Evolutionary conservation across 768 basidiomycete genomes (phyloP).

Genomic region (Holtermannia corniformis): DNA sequence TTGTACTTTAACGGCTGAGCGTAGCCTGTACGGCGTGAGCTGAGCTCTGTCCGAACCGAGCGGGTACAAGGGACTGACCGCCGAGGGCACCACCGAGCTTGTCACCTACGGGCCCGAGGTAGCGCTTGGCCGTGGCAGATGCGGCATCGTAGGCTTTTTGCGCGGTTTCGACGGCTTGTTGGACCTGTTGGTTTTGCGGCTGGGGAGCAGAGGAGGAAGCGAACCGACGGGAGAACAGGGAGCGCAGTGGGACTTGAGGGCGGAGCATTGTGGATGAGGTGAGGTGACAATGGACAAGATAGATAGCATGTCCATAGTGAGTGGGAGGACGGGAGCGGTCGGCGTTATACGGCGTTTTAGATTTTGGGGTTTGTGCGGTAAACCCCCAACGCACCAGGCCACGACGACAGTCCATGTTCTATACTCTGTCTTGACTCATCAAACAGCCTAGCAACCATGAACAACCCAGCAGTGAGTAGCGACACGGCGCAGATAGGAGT

Average conservation of each 20-base stretch:
- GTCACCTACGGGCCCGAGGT: conserved; percentile 40
- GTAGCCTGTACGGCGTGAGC: conserved; percentile 19
- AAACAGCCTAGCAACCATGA: conserved; percentile 26
- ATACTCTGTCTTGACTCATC: neutral
- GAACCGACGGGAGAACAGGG: conserved; percentile 11
- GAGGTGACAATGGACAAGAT: neutral
- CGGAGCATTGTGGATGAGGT: conserved; percentile 8
- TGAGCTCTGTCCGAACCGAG: neutral
- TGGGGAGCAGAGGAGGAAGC: conserved; percentile 13
- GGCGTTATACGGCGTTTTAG: conserved; percentile 3
- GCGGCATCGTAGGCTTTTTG: conserved; percentile 27
- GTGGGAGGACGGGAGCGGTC: neutral
- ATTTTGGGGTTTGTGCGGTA: conserved; percentile 6
- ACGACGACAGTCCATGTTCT: conserved; percentile 12
- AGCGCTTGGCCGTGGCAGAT: conserved; percentile 30
- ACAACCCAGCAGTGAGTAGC: conserved; percentile 23
- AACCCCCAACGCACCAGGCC: neutral
- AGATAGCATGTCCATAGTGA: no score
- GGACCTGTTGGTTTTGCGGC: conserved; percentile 31
- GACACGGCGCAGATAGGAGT: neutral
- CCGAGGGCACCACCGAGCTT: conserved; percentile 30
- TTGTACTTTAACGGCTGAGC: conserved; percentile 35
- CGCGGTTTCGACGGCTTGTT: conserved; percentile 34
- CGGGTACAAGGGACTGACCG: conserved; percentile 22
- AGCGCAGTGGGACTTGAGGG: conserved; percentile 13